Percentiles rank a stretch among this genome's conserved stretches.
Conservation (phyloP, 306 rosid species). For the Heteromeles arbutifolia region DNA sequence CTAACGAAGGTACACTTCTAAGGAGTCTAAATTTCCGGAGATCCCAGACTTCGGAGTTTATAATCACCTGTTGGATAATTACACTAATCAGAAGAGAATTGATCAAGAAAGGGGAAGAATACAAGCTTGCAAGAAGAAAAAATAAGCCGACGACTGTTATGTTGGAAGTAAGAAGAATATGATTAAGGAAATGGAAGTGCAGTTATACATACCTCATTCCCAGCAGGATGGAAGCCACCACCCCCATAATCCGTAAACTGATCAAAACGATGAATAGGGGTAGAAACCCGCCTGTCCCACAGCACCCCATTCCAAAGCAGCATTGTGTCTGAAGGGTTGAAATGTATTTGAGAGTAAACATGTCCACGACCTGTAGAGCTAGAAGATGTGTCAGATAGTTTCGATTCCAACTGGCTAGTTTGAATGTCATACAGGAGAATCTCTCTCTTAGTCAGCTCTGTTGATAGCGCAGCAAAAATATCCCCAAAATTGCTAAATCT, state of each 20-base stretch:
- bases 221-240: conserved; percentile 99
- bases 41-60: conserved; percentile 99
- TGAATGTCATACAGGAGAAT: conserved; percentile 77
- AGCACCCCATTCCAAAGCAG: conserved; percentile 93
- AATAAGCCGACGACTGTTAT: neutral
- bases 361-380: conserved; percentile 74
- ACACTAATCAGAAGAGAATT: neutral
- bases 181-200: neutral
- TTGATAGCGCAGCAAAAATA: conserved; percentile 68
- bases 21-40: conserved; percentile 79
- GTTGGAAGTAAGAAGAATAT: neutral
- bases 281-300: conserved; percentile 77
- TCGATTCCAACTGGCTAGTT: conserved; percentile 52
- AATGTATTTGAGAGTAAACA: conserved; percentile 68
- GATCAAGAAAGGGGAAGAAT: neutral
- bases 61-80: conserved; percentile 58
- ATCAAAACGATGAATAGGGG: conserved; percentile 87
- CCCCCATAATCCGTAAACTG: conserved; percentile 98
- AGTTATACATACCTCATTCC: conserved; percentile 73
- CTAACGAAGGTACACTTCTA: conserved; percentile 90
- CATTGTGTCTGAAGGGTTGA: conserved; percentile 84
- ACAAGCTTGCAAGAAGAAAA: neutral
- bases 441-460: conserved; percentile 65
- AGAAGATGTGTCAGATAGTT: conserved; percentile 52
- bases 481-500: conserved; percentile 79